Evolutionary conservation across 495 filamentous ascomycete genomes (phyloP), one percentile per base, ranked within the genome.

Genomic region (Aspergillus bridgeri): DNA sequence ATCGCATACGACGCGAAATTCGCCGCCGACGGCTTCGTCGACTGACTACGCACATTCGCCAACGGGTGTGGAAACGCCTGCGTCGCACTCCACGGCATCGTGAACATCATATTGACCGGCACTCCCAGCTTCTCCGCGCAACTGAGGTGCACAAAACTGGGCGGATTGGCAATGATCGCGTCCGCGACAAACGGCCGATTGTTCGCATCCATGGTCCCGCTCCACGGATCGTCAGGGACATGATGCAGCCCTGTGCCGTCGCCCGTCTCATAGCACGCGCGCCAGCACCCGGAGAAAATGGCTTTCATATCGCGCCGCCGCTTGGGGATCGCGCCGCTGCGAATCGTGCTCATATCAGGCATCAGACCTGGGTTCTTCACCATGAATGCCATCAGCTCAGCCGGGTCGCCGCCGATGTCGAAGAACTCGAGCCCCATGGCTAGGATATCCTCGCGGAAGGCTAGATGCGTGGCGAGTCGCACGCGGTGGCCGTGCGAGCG

Each of bases 361-460:
- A 92, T 86, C 54, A 94, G 75, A 2, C 89, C 87, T 13, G 89
- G 87, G 69, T 94, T 90, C 66, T 90, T 90, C 20, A 92, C 89
- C 89, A 92, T 91, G 62, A 89, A 92, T 3, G 86, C 83, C 89
- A 94, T 94, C 22, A 94, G 79, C 63, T 89, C 84, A 1, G 84
- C 78, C 17, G 90, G 89, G 66, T 92, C 87, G 25, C 89, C 89
- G 11, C 89, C 89, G 38, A 92, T 89, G 47, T 72, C 81, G 72
- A 91, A 93, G 69, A 91, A 92, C 65, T 92, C 89, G 5, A 92
- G 72, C 0, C 83, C 86, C 64, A 84, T 82, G n/a, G 86, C 81
- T 53, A 82, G 74, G 20, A 92, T 81, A 54, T 89, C 87, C 4
- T 82, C 69, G 59, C 85, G 77, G 64, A 94, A 94, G 13, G 80